Base-by-base conservation (phyloP, 1,139 yeast genomes). In the Blastobotrys capitulatus region DNA sequence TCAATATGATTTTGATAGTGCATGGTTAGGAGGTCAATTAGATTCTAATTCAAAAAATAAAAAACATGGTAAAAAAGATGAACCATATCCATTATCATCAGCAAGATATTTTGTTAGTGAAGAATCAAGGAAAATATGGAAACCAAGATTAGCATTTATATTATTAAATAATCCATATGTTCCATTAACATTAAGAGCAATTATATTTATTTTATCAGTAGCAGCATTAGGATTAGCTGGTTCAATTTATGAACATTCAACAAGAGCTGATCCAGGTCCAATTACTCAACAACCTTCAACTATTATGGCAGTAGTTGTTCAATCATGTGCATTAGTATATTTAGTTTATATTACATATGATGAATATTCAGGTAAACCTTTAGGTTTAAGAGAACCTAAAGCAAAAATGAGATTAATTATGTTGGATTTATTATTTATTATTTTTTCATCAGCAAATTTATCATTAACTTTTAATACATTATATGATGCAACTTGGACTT, bases 391-490 rank as follows among this genome's bases (percentile, higher is more conserved):
- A 56, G 81, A 86, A 55, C 95, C 96, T 0, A 72, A 79, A 57
- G 89, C 85, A 26, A 90, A 90, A 62, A 78, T 90, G 75, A 76
- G 88, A 60, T 76, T 89, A 52, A 75, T 79, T 49, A 73, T 89
- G 76, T 72, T 88, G 56, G 98, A 92, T 63, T 72, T 90, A 45
- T 70, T 90, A 35, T 88, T 92, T 66, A 87, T 92, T 55, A 88
- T 92, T n/a, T 86, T 90, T 62, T 82, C 90, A n/a, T 81, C 95
- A 45, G 96, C 97, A 1, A 90, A 89, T 64, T 68, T 90, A 52
- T 81, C 97, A 7, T 74, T 92, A 46, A 80, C 96, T 1, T 89
- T 89, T 68, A 84, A 88, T 63, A 83, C 96, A 1, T 72, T 90
- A 48, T 86, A 73, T 64, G 96, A 88, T 64, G 75, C 76, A 44